Evolutionary conservation across 2,329 filamentous ascomycete species (phyloP).

Genomic region (Aspergillus alliaceus): DNA sequence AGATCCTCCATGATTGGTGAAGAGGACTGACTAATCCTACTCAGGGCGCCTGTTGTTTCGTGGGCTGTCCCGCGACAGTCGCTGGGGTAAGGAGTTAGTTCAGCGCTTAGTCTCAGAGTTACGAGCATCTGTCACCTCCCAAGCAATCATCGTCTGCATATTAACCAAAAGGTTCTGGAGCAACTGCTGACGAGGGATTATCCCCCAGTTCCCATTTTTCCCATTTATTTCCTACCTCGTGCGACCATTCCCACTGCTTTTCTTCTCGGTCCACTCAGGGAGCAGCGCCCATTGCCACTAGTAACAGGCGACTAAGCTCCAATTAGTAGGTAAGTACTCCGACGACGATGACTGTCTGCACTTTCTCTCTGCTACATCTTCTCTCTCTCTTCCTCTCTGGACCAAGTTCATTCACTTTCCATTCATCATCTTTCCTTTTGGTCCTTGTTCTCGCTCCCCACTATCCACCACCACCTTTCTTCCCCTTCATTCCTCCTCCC

Average conservation of each 20-base stretch:
- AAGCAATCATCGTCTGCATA: conserved; percentile 4
- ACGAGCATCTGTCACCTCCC: conserved; percentile 1
- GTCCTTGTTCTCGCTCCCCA: not conserved
- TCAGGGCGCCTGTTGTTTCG: conserved; percentile 16
- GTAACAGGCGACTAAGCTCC: not conserved
- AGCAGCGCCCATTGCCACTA: not conserved
- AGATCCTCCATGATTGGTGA: not conserved
- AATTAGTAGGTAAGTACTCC: not conserved
- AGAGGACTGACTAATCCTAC: not conserved
- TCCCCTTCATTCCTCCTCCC: not conserved
- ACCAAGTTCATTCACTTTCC: not conserved
- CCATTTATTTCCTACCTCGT: not conserved
- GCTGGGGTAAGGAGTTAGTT: conserved; percentile 14
- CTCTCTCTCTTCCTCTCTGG: not conserved
- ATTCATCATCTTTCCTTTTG: conserved; percentile 6
- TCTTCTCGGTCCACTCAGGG: not conserved
- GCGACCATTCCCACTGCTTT: conserved; percentile 1
- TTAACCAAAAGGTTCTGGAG: conserved; percentile 1
- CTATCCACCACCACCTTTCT: not conserved
- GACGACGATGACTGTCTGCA: not conserved
- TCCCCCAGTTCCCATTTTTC: not conserved
- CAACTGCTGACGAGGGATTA: conserved; percentile 3
- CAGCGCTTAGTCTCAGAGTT: conserved; percentile 2
- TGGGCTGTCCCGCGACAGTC: conserved; percentile 23
- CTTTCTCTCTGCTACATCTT: not conserved